Conservation (phyloP, 2,329 filamentous ascomycete genomes). For the Chaetomium olivaceum region DNA sequence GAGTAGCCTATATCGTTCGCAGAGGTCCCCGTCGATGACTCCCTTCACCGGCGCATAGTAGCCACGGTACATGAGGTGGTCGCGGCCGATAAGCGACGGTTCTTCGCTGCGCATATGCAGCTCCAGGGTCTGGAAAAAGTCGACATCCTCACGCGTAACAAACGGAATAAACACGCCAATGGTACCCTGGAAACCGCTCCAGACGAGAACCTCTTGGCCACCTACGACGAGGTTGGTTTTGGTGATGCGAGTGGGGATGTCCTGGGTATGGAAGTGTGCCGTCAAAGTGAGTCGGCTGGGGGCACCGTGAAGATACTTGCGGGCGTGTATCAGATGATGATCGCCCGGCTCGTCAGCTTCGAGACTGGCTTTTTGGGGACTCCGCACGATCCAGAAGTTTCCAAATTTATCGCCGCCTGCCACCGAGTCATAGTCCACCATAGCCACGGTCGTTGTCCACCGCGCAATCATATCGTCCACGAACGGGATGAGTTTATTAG, state of each 20-base stretch:
- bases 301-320: background rate
- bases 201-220: background rate
- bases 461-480: slow-evolving; percentile 87
- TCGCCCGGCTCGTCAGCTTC: background rate
- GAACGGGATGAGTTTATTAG: slow-evolving; percentile 91
- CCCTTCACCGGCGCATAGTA: background rate
- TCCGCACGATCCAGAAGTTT: slow-evolving; percentile 86
- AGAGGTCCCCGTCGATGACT: background rate
- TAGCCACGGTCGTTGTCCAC: slow-evolving; percentile 86
- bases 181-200: background rate
- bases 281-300: background rate
- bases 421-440: slow-evolving; percentile 97
- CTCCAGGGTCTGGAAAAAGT: background rate
- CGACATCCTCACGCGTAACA: background rate
- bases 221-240: background rate
- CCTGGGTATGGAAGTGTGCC: background rate
- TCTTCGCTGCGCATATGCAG: background rate
- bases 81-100: background rate
- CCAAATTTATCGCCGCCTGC: slow-evolving; percentile 97
- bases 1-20: background rate
- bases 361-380: background rate
- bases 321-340: background rate
- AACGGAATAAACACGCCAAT: background rate
- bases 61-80: background rate
- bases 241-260: background rate